phyloP scores from a whole-genome alignment of 2,329 filamentous ascomycete genomes.

The Phialemoniopsis sp. region DNA sequence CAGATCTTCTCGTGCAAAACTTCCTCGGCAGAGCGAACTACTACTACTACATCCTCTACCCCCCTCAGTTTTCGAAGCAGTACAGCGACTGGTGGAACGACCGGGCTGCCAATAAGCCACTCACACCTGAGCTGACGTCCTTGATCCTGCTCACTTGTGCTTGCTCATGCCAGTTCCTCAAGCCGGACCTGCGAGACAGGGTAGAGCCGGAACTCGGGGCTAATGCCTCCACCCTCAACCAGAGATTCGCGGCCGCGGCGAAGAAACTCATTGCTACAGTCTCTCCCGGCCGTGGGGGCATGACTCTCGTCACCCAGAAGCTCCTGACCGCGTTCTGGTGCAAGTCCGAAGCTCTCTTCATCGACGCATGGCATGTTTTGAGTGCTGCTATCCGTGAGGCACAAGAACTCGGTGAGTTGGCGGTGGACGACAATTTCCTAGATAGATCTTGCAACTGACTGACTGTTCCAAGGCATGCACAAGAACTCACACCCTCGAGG shows the following conservation, averaged over 20 bases:
- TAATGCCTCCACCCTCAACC: conserved; percentile 28
- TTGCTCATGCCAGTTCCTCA: conserved; percentile 37
- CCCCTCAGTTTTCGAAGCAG: conserved; percentile 34
- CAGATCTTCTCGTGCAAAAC: conserved; percentile 40
- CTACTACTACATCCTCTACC: conserved; percentile 40
- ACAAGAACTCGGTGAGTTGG: conserved; percentile 36
- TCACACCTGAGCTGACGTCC: conserved; percentile 39
- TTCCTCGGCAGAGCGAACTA: conserved; percentile 39
- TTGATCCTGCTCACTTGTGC: conserved; percentile 40
- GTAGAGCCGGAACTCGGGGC: conserved; percentile 39
- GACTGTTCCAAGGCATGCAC: conserved; percentile 25
- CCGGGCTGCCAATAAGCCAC: conserved; percentile 21
- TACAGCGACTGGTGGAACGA: conserved; percentile 41
- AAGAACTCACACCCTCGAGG: conserved; percentile 26
- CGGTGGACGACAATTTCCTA: neutral
- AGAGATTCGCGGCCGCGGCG: conserved; percentile 34
- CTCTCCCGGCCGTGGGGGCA: conserved; percentile 33
- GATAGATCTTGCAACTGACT: conserved; percentile 2
- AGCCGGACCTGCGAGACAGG: conserved; percentile 26
- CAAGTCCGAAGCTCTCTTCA: conserved; percentile 39
- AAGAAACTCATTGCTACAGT: conserved; percentile 36
- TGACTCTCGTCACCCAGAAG: conserved; percentile 43
- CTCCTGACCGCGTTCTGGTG: conserved; percentile 41
- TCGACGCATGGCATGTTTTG: conserved; percentile 43
- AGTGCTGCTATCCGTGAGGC: conserved; percentile 38